Evolutionary conservation across 2,329 filamentous ascomycete genomes (phyloP).

Genomic region (Tympanopsis confertula): DNA sequence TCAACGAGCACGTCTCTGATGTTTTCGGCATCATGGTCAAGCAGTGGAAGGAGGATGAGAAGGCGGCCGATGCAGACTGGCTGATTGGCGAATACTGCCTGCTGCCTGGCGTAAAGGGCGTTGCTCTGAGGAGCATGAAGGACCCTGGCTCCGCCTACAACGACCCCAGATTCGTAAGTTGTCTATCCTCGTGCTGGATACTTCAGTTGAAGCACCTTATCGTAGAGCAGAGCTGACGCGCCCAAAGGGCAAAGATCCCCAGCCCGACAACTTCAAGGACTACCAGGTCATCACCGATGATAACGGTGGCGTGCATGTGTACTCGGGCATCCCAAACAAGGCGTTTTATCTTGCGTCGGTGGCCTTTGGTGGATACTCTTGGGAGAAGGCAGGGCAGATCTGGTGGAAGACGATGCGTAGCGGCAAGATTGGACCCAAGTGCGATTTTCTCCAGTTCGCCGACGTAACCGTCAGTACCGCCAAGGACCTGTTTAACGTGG

Average conservation of each 20-base stretch:
- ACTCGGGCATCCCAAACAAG: conserved; percentile 44
- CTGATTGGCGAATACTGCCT: conserved; percentile 40
- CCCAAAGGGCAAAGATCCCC: conserved; percentile 35
- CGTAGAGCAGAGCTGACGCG: conserved; percentile 1
- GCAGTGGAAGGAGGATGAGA: conserved; percentile 34
- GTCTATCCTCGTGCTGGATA: not conserved
- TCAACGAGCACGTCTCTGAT: conserved; percentile 45
- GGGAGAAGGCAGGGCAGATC: conserved; percentile 39
- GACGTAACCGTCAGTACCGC: conserved; percentile 33
- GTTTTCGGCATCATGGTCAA: conserved; percentile 46
- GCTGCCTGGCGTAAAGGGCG: conserved; percentile 34
- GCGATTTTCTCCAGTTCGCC: conserved; percentile 35
- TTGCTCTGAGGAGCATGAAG: conserved; percentile 41
- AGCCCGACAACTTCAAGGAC: conserved; percentile 32
- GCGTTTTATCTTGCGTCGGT: conserved; percentile 38
- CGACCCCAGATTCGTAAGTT: conserved; percentile 33
- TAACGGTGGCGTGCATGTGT: conserved; percentile 41
- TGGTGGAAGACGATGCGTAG: conserved; percentile 38
- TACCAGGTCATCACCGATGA: conserved; percentile 28
- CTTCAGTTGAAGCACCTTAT: not conserved
- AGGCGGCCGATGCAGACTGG: conserved; percentile 36
- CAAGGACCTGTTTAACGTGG: conserved; percentile 25
- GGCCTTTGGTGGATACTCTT: conserved; percentile 37
- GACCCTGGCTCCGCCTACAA: conserved; percentile 38
- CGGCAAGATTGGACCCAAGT: conserved; percentile 24